Evolutionary conservation across 2,329 filamentous ascomycete genomes (phyloP).

Genomic region (Lomentospora prolificans): DNA sequence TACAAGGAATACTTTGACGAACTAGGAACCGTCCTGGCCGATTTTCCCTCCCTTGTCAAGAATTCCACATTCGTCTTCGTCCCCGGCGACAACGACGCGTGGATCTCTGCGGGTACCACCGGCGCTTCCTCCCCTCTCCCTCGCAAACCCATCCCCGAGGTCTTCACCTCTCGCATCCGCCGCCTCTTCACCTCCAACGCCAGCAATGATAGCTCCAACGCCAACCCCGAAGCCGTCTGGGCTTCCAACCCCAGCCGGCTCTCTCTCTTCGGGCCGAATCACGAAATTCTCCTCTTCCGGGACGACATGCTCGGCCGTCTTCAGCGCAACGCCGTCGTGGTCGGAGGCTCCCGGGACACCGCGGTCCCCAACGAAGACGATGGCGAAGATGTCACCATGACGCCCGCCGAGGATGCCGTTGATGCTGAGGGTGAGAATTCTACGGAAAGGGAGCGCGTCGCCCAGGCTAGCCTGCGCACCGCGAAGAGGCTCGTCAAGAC

Average conservation of each 20-base stretch:
- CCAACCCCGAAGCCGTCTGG: constrained; percentile 69
- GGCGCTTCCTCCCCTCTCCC: constrained; percentile 64
- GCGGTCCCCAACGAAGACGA: constrained; percentile 20
- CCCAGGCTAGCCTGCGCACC: constrained; percentile 36
- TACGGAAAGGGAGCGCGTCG: constrained; percentile 8
- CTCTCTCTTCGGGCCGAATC: constrained; percentile 74
- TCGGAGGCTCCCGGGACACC: constrained; percentile 38
- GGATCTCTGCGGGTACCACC: constrained; percentile 75
- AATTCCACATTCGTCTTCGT: constrained; percentile 83
- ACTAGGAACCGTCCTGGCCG: constrained; percentile 69
- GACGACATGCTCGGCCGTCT: constrained; percentile 79
- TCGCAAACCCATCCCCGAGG: constrained; percentile 63
- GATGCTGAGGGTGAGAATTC: constrained; percentile 18
- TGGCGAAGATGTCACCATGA: constrained; percentile 12
- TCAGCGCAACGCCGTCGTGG: constrained; percentile 63
- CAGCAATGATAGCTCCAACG: constrained; percentile 34
- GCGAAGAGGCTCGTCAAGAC: constrained; percentile 82
- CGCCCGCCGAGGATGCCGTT: constrained; percentile 16
- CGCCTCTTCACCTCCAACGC: constrained; percentile 72
- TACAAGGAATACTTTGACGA: constrained; percentile 96
- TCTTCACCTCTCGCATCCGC: constrained; percentile 83
- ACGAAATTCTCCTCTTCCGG: constrained; percentile 78
- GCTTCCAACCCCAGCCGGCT: constrained; percentile 78
- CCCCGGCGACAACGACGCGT: constrained; percentile 95
- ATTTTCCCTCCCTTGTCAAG: constrained; percentile 73